phyloP scores from a whole-genome alignment of 1,284 basidiomycete species.

The Ceratobasidium sp. region DNA sequence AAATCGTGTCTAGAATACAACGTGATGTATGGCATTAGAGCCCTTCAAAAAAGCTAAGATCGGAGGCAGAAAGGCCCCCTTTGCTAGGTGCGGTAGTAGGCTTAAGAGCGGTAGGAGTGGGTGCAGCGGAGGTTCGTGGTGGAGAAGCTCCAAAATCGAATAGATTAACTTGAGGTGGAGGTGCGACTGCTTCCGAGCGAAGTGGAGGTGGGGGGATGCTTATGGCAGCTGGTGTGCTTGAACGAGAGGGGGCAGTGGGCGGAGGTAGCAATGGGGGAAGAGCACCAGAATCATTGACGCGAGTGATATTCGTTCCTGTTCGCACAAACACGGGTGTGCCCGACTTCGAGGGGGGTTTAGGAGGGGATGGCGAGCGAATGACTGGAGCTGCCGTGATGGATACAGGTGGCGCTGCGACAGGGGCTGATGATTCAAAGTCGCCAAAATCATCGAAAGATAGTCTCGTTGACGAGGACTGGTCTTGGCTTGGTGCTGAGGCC shows the following conservation, averaged over 20 bases:
- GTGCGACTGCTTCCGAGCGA: background rate
- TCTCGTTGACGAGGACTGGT: slow-evolving; percentile 2
- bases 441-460: slow-evolving; percentile 41
- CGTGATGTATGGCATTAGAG: slow-evolving; percentile 10
- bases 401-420: background rate
- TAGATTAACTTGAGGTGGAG: slow-evolving; percentile 27
- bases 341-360: slow-evolving; percentile 33
- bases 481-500: background rate
- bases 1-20: slow-evolving; percentile 38
- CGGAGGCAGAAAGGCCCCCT: slow-evolving; percentile 37
- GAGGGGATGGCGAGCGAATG: slow-evolving; percentile 33
- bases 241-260: slow-evolving; percentile 6
- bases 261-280: slow-evolving; percentile 35
- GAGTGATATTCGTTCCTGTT: slow-evolving; percentile 29
- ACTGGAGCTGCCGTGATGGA: background rate
- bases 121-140: slow-evolving; percentile 13
- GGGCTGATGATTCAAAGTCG: slow-evolving; percentile 35
- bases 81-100: background rate
- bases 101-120: background rate
- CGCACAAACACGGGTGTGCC: slow-evolving; percentile 41
- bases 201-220: background rate
- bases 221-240: background rate
- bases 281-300: background rate
- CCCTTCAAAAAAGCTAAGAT: slow-evolving; percentile 43
- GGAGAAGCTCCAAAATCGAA: slow-evolving; percentile 42